phyloP scores from a whole-genome alignment of 2,329 filamentous ascomycete species.

The Mariannaea sp. region DNA sequence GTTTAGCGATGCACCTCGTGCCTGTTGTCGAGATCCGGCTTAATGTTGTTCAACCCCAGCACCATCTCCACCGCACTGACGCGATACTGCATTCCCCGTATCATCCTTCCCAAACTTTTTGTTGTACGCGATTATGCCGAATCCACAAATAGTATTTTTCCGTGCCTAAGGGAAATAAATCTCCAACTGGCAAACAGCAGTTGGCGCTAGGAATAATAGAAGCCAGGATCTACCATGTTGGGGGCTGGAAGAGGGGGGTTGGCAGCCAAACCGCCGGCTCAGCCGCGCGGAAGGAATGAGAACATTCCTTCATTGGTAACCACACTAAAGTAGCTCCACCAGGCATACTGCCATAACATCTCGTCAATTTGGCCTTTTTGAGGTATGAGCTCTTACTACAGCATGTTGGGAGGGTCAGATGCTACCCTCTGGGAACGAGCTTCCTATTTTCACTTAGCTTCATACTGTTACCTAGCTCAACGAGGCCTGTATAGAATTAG shows the following conservation, averaged over 20 bases:
- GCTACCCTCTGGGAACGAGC: no score
- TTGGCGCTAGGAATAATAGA: no score
- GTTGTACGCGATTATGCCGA: background rate
- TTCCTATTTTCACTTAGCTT: no score
- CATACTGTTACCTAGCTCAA: background rate
- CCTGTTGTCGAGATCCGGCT: background rate
- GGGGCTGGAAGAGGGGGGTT: background rate
- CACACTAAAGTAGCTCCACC: background rate
- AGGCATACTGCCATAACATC: no score
- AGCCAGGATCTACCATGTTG: background rate
- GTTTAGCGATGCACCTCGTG: no score
- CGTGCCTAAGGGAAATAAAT: no score
- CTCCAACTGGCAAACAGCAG: no score
- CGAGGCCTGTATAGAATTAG: background rate
- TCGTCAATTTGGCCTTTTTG: no score
- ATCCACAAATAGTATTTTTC: background rate
- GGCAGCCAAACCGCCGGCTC: background rate
- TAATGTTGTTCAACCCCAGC: background rate
- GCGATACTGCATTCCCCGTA: background rate
- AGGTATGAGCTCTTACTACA: no score
- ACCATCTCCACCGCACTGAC: background rate
- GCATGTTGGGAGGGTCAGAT: no score
- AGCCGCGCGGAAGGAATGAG: slow-evolving; percentile 2
- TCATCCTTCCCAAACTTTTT: background rate
- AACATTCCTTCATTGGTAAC: background rate